A percentile compares a stretch with the other conserved stretches of the same genome.
phyloP scores from a whole-genome alignment of 768 basidiomycete species.

The Tulasnella sp. region DNA sequence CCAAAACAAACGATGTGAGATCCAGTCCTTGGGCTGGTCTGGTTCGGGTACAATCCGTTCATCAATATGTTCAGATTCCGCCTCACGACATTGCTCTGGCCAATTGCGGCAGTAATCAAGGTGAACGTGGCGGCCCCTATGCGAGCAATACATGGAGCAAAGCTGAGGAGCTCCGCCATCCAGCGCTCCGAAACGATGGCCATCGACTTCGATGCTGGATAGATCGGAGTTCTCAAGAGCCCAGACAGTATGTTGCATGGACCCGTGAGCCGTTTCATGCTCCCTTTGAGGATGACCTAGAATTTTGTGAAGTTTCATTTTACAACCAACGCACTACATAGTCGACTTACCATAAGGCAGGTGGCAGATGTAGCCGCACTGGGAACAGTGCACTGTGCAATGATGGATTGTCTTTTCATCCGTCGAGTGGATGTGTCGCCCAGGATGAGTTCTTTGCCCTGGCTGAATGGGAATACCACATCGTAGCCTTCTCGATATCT shows the following conservation, averaged over 20 bases:
- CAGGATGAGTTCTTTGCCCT: slow-evolving; percentile 50
- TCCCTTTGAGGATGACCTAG: slow-evolving; percentile 62
- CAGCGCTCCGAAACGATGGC: slow-evolving; percentile 48
- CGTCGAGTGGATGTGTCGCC: slow-evolving; percentile 54
- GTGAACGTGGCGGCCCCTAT: slow-evolving; percentile 53
- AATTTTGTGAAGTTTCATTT: no score
- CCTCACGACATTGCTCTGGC: slow-evolving; percentile 47
- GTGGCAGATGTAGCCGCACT: slow-evolving; percentile 63
- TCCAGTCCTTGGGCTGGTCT: slow-evolving; percentile 54
- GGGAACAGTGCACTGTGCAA: slow-evolving; percentile 57
- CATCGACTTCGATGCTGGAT: slow-evolving; percentile 55
- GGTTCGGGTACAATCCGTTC: slow-evolving; percentile 54
- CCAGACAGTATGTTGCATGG: slow-evolving; percentile 64
- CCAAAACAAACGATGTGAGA: slow-evolving; percentile 62
- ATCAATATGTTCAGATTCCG: slow-evolving; percentile 54
- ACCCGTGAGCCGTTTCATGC: slow-evolving; percentile 66
- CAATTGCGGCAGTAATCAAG: slow-evolving; percentile 59
- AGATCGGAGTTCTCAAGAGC: slow-evolving; percentile 57
- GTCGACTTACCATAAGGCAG: slow-evolving; percentile 57
- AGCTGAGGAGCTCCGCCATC: slow-evolving; percentile 36
- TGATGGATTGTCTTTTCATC: slow-evolving; percentile 57
- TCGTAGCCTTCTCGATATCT: slow-evolving; percentile 56
- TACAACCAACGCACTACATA: no score
- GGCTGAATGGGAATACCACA: slow-evolving; percentile 55
- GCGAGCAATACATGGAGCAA: background rate